A percentile compares a stretch with the other conserved stretches of the same genome.
Conservation (phyloP, 768 basidiomycete genomes). For the Pisolithus orientalis region DNA sequence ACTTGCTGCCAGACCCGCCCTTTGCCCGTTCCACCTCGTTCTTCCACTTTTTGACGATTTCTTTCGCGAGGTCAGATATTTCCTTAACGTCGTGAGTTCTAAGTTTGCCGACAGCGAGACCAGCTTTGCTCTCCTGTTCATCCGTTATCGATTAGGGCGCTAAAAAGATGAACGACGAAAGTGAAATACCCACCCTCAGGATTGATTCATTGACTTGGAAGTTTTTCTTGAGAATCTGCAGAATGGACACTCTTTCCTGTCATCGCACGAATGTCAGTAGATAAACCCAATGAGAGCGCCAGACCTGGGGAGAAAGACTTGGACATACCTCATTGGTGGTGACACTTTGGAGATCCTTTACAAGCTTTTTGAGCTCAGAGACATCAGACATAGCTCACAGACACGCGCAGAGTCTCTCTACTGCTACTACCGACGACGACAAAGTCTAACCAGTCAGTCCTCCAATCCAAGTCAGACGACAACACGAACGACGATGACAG, state of each 20-base stretch:
- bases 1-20: slow-evolving; percentile 19
- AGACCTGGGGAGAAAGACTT: slow-evolving; percentile 25
- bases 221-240: slow-evolving; percentile 59
- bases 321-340: slow-evolving; percentile 50
- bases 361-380: slow-evolving; percentile 71
- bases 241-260: slow-evolving; percentile 59
- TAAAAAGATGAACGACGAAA: not conserved
- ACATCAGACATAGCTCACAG: slow-evolving; percentile 27
- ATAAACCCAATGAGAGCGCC: slow-evolving; percentile 29
- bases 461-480: not conserved
- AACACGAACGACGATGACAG: not conserved
- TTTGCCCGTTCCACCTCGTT: slow-evolving; percentile 73
- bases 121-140: slow-evolving; percentile 81
- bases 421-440: slow-evolving; percentile 4
- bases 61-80: slow-evolving; percentile 80
- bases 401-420: slow-evolving; percentile 16
- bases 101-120: slow-evolving; percentile 88
- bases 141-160: not conserved
- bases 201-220: slow-evolving; percentile 65
- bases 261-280: slow-evolving; percentile 11
- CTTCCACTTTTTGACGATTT: slow-evolving; percentile 91
- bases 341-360: slow-evolving; percentile 69
- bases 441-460: not conserved
- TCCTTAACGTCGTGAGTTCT: slow-evolving; percentile 65
- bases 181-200: slow-evolving; percentile 55